Base-by-base conservation (phyloP, 2,329 filamentous ascomycete species). In the Sclerotinia nivalis region DNA sequence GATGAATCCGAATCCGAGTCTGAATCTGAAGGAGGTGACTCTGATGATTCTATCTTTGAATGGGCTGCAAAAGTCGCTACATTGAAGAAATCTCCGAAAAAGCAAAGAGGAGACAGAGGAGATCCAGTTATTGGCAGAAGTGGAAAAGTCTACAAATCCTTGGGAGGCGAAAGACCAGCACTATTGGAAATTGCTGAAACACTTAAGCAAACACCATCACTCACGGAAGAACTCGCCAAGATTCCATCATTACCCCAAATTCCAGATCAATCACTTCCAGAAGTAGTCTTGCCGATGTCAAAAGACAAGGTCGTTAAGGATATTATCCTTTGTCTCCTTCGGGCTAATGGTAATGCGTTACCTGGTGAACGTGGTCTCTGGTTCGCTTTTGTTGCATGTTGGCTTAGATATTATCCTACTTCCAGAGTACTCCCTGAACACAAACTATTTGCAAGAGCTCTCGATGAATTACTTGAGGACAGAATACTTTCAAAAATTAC, bases 291-390 rank as follows among this genome's bases (percentile, higher is more conserved):
- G 22, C 25, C 28, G n/a, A 50, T 61, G 7, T 31, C 69, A 20
- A 71, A 45, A 22, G 66, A 70, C 15, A 20, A 70, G 4, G 45
- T 68, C 28, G 72, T 72, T 9, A 69, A 74, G 49, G 68, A 72
- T 15, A 69, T 75, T 2, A 59, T 77, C 12, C 55, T 75, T 15
- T 43, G 72, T 25, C 52, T 77, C 15, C 66, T 77, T 13, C 55
- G 66, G 20, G 70, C 58, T 7, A 77, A 78, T 49, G 69, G 71
- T 0, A 73, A 75, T 8, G 61, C 76, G 8, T 77, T 79, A 55
- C 76, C 78, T 6, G 76, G 73, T 10, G 74, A 76, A 22, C 73
- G 72, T 67, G 71, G 74, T 52, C 56, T 79, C 3, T 79, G 78
- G 78, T 74, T 76, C 65, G 74, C 73, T 49, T 74, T 75, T 69